Base-by-base conservation (phyloP, 768 basidiomycete genomes). In the Collybiopsis confluens region DNA sequence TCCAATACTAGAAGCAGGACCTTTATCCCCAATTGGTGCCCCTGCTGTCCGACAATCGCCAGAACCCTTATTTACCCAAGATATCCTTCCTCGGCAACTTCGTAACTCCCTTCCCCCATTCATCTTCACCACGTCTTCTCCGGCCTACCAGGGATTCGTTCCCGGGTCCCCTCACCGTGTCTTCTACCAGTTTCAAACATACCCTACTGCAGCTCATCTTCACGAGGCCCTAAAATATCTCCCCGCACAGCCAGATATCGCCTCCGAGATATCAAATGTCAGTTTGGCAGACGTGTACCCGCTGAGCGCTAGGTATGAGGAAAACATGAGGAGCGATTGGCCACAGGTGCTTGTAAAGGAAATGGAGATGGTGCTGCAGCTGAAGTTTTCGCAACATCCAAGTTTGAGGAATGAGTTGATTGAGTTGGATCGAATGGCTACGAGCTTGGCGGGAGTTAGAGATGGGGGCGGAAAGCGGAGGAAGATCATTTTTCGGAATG, bases 221-320 rank as follows among this genome's bases (percentile, higher is more conserved):
- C 77, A 82, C 50, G 88, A 92, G 66, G 88, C 88, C 9, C 70
- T 87, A 62, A 87, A 87, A 64, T 92, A 82, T 65, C 61, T 81
- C 45, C 54, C 54, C 35, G 73, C 74, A 1, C 65, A 72, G 20
- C 70, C 72, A 2, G 80, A 79, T 0, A 59, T 86, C 15, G 82
- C 82, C 11, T 82, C 88, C 52, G 59, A 61, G 27, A 85, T 91
- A 18, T 38, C 15, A 1, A 69, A 68, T 52, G 49, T 54, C 7
- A 62, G 70, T 28, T 63, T 73, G 11, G 60, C 60, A 11, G 68
- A 72, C 0, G 70, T 80, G 3, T 74, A 73, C 59, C 65, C 65
- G 0, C 48, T 75, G 13, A 64, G 70, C 0, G 62, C 64, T 1
- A 57, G 58, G 33, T 65, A 71, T 8, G 65, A 65, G 23, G 64